These are phyloP conservation scores for Ambrosiella cleistominuta DNA, from an alignment of 2,329 filamentous ascomycete genomes.

Conservation along the genomic window DNA sequence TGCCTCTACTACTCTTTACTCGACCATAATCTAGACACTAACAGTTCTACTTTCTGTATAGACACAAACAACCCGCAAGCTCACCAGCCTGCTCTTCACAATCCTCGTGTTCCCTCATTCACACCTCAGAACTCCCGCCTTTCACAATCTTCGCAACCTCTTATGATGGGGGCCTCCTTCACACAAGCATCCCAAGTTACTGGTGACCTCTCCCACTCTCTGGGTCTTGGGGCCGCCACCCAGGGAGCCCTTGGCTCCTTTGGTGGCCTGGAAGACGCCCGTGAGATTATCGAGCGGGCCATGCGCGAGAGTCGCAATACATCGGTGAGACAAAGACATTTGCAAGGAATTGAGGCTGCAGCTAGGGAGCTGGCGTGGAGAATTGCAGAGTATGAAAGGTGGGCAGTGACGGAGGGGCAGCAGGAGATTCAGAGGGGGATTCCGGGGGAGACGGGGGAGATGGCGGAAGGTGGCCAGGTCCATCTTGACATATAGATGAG, in stretches of 20 bases:
- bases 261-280: slow-evolving; percentile 22
- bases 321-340: slow-evolving; percentile 27
- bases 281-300: slow-evolving; percentile 28
- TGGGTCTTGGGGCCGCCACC: slow-evolving; percentile 6
- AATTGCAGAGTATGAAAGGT: slow-evolving; percentile 34
- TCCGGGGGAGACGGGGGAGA: slow-evolving; percentile 1
- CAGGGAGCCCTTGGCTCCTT: not conserved
- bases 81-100: slow-evolving; percentile 16
- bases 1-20: not conserved
- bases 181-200: not conserved
- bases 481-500: not conserved
- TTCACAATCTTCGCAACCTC: slow-evolving; percentile 11
- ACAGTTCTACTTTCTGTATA: too few relatives aligned
- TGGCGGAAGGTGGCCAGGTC: not conserved
- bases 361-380: slow-evolving; percentile 37
- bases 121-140: slow-evolving; percentile 13
- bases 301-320: slow-evolving; percentile 28
- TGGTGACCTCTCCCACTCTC: not conserved
- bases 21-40: slow-evolving; percentile 19
- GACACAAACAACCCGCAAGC: slow-evolving; percentile 25
- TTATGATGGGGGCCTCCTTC: not conserved
- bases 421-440: not conserved
- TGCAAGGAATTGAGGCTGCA: slow-evolving; percentile 35
- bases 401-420: slow-evolving; percentile 16
- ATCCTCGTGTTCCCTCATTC: slow-evolving; percentile 4